Conservation (phyloP, 257 asterid species). For the Fraxinus anomala region DNA sequence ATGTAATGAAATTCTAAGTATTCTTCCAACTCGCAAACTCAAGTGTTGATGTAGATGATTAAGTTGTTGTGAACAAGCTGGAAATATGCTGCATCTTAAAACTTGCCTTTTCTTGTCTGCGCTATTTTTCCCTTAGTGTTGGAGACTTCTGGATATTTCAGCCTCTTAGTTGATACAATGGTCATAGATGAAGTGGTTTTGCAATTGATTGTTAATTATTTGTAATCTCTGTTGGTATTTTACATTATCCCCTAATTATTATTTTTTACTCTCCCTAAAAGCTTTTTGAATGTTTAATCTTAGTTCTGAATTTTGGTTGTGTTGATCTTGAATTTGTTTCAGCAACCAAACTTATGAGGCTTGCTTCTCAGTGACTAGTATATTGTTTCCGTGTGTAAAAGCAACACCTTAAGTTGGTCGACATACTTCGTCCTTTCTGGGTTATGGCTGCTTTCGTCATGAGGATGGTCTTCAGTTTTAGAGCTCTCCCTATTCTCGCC, state of each 20-base stretch:
- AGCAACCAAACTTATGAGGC: not conserved
- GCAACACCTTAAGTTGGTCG: not conserved
- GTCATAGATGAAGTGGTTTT: not conserved
- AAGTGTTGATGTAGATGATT: too few relatives aligned
- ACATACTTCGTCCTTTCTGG: not conserved
- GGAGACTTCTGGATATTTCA: not conserved
- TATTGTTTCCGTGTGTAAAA: not conserved
- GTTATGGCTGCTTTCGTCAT: not conserved
- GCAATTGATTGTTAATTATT: not conserved
- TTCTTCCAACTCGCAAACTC: not conserved
- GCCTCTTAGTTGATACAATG: not conserved
- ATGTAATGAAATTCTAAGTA: not conserved
- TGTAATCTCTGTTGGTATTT: not conserved
- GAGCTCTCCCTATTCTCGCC: not conserved
- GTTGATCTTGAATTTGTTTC: not conserved
- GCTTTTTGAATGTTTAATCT: not conserved
- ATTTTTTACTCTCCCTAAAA: not conserved
- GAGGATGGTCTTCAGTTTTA: not conserved
- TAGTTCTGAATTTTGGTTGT: not conserved
- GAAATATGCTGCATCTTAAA: too few relatives aligned
- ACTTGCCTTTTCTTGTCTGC: not conserved
- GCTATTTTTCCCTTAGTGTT: not conserved
- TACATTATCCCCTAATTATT: not conserved
- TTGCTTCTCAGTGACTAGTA: not conserved
- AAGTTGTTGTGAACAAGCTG: not conserved